Conservation (phyloP, 2,329 filamentous ascomycete species). For the Venturia aucupariae region DNA sequence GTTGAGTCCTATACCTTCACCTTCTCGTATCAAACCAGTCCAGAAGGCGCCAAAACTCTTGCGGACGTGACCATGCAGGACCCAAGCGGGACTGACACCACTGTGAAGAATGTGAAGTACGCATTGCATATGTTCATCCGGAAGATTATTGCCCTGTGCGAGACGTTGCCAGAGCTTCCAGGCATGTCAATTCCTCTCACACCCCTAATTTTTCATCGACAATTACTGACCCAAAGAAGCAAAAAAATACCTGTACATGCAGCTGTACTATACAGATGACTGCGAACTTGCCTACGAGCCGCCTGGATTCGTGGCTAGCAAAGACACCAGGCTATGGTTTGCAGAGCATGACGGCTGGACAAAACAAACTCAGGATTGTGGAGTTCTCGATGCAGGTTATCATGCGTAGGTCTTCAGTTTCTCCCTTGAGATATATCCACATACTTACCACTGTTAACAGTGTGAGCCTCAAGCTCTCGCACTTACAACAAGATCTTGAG, state of each 20-base stretch:
- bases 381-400: slow-evolving; percentile 29
- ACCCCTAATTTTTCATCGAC: not conserved
- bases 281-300: slow-evolving; percentile 32
- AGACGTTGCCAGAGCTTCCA: slow-evolving; percentile 32
- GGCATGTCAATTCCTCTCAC: slow-evolving; percentile 22
- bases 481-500: slow-evolving; percentile 18
- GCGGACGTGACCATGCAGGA: slow-evolving; percentile 17
- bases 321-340: slow-evolving; percentile 27
- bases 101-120: slow-evolving; percentile 30
- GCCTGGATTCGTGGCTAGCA: slow-evolving; percentile 28
- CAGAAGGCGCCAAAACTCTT: slow-evolving; percentile 8
- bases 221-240: slow-evolving; percentile 19
- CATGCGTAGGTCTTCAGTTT: slow-evolving; percentile 28
- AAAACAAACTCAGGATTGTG: slow-evolving; percentile 26
- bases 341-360: slow-evolving; percentile 30
- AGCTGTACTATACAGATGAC: slow-evolving; percentile 36
- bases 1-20: slow-evolving; percentile 42
- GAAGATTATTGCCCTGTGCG: slow-evolving; percentile 24
- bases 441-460: not conserved
- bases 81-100: slow-evolving; percentile 24
- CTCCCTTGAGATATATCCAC: not conserved
- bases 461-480: slow-evolving; percentile 25
- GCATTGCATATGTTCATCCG: slow-evolving; percentile 36
- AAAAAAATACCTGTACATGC: slow-evolving; percentile 34
- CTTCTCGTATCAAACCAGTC: slow-evolving; percentile 31